Evolutionary conservation across 306 rosid genomes (phyloP).

Genomic region (Citrullus colocynthis): DNA sequence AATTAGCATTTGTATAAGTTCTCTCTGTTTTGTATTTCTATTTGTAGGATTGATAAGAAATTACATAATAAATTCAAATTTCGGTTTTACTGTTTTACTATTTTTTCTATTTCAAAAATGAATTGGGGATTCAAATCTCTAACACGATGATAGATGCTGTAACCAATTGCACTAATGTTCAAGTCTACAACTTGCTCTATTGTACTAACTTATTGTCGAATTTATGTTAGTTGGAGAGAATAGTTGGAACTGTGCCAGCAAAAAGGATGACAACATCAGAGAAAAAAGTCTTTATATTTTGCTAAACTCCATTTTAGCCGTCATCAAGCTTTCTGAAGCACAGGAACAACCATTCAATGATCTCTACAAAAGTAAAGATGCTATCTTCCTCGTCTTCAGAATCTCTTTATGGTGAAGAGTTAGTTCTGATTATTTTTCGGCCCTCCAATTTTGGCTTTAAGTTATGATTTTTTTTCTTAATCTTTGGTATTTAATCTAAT

Average conservation of each 20-base stretch:
- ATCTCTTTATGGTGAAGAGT: background rate
- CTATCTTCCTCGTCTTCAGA: background rate
- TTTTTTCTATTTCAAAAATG: too few relatives aligned
- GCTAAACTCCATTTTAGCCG: constrained; percentile 7
- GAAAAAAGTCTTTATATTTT: constrained; percentile 23
- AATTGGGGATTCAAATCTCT: too few relatives aligned
- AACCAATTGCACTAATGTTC: too few relatives aligned
- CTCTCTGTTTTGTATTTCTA: background rate
- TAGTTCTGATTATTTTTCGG: background rate
- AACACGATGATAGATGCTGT: too few relatives aligned
- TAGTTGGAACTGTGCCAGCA: constrained; percentile 35
- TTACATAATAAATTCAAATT: too few relatives aligned
- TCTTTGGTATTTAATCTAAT: background rate
- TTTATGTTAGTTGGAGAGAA: constrained; percentile 33
- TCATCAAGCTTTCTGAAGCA: background rate
- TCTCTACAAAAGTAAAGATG: background rate
- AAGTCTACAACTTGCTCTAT: background rate
- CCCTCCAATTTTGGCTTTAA: background rate
- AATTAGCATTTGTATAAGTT: background rate
- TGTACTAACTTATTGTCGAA: background rate
- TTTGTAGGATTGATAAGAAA: too few relatives aligned
- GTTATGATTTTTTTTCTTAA: background rate
- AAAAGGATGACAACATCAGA: constrained; percentile 37
- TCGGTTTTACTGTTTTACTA: too few relatives aligned
- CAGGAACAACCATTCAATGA: background rate